Evolutionary conservation across 257 asterid species (phyloP).

Genomic region (Gynochthodes officinalis): DNA sequence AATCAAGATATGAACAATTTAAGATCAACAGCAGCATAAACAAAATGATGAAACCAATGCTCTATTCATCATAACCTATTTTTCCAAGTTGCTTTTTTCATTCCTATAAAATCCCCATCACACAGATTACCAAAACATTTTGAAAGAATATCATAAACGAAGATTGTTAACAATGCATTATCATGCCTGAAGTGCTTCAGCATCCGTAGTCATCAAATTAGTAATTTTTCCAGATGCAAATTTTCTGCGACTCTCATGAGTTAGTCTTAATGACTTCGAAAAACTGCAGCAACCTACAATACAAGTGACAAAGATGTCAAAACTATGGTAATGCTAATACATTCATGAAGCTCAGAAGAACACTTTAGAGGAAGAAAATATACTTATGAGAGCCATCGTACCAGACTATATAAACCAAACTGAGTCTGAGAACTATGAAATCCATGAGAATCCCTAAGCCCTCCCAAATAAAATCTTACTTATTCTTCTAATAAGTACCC

Average conservation of each 20-base stretch:
- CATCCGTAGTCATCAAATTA: conserved; percentile 92
- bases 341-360: not conserved
- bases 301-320: not conserved
- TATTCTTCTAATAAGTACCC: not conserved
- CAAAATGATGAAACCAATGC: not conserved
- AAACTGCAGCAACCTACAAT: conserved; percentile 82
- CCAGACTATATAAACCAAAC: not conserved
- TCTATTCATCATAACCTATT: not conserved
- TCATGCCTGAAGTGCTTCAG: conserved; percentile 89
- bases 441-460: not conserved
- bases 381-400: not conserved
- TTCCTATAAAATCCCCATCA: not conserved
- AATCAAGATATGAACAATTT: too few relatives aligned
- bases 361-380: not conserved
- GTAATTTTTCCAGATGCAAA: conserved; percentile 90
- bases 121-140: not conserved
- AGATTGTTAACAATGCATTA: not conserved
- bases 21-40: not conserved
- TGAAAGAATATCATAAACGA: not conserved
- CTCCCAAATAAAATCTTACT: not conserved
- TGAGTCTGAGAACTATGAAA: not conserved
- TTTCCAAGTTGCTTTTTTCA: not conserved
- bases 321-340: not conserved
- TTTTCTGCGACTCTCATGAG: conserved; percentile 89
- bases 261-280: conserved; percentile 84